These are phyloP conservation scores for Sarocladium kiliense DNA, from an alignment of 2,329 filamentous ascomycete species.

Conservation along the genomic window DNA sequence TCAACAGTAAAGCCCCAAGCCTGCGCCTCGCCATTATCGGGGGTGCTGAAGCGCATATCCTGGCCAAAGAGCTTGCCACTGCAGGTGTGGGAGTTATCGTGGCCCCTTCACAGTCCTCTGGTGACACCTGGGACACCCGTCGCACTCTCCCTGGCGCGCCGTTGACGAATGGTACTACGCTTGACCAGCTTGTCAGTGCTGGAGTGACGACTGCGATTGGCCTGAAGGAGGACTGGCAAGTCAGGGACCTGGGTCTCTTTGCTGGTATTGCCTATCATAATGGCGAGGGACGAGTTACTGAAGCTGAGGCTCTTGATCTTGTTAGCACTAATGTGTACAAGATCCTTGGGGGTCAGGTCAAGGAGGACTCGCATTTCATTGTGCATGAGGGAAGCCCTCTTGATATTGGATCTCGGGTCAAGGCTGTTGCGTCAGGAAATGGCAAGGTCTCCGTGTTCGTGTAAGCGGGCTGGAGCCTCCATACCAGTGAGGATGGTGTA, in stretches of 20 bases:
- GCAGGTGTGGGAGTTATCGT: slow-evolving; percentile 56
- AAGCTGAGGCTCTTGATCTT: slow-evolving; percentile 51
- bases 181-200: slow-evolving; percentile 52
- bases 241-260: slow-evolving; percentile 53
- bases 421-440: slow-evolving; percentile 39
- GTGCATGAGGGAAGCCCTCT: slow-evolving; percentile 60
- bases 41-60: slow-evolving; percentile 56
- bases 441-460: slow-evolving; percentile 30
- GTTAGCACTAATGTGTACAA: slow-evolving; percentile 53
- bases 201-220: slow-evolving; percentile 56
- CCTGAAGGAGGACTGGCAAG: slow-evolving; percentile 56
- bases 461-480: slow-evolving; percentile 12
- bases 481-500: too few relatives aligned
- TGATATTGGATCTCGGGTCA: slow-evolving; percentile 51
- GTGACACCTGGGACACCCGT: slow-evolving; percentile 54
- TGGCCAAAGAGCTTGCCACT: slow-evolving; percentile 52
- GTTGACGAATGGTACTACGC: slow-evolving; percentile 58
- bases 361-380: slow-evolving; percentile 45
- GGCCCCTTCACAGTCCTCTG: slow-evolving; percentile 51
- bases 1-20: slow-evolving; percentile 8
- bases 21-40: slow-evolving; percentile 56
- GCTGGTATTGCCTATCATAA: slow-evolving; percentile 58
- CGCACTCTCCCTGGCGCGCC: slow-evolving; percentile 59
- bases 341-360: slow-evolving; percentile 45
- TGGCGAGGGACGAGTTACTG: slow-evolving; percentile 44